Evolutionary conservation across 805 yeast genomes (phyloP).

Genomic region (Saccharomyces kudriavzevii): DNA sequence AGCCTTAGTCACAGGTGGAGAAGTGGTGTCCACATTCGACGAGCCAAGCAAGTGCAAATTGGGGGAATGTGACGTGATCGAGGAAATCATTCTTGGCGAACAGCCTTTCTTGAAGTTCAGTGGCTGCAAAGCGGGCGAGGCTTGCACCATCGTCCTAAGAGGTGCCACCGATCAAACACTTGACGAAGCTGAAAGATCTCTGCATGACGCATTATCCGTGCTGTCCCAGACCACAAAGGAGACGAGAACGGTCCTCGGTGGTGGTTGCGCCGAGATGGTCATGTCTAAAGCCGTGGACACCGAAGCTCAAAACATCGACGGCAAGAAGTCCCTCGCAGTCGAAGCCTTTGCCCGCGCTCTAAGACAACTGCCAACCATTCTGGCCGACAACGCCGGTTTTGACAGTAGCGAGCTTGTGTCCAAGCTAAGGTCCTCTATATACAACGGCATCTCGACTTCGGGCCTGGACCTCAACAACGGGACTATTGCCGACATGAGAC

Average conservation of each 20-base stretch:
- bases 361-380: conserved; percentile 88
- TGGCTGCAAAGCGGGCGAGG: conserved; percentile 94
- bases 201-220: conserved; percentile 94
- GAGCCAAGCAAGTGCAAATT: conserved; percentile 76
- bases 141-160: conserved; percentile 90
- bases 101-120: conserved; percentile 82
- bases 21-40: conserved; percentile 94
- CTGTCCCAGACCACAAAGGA: conserved; percentile 89
- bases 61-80: conserved; percentile 84
- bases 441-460: conserved; percentile 83
- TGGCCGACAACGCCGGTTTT: conserved; percentile 95
- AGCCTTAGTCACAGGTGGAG: conserved; percentile 96
- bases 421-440: conserved; percentile 73
- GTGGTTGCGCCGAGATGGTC: conserved; percentile 91
- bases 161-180: conserved; percentile 96
- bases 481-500: conserved; percentile 85
- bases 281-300: conserved; percentile 96
- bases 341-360: conserved; percentile 92
- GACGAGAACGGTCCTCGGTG: conserved; percentile 87
- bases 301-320: conserved; percentile 83
- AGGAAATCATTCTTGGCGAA: conserved; percentile 90
- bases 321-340: conserved; percentile 88
- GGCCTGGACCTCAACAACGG: conserved; percentile 88
- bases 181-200: conserved; percentile 93
- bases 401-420: conserved; percentile 90